These are phyloP conservation scores for Hypoxylon sp. DNA, from an alignment of 2,329 filamentous ascomycete species.

Conservation along the genomic window DNA sequence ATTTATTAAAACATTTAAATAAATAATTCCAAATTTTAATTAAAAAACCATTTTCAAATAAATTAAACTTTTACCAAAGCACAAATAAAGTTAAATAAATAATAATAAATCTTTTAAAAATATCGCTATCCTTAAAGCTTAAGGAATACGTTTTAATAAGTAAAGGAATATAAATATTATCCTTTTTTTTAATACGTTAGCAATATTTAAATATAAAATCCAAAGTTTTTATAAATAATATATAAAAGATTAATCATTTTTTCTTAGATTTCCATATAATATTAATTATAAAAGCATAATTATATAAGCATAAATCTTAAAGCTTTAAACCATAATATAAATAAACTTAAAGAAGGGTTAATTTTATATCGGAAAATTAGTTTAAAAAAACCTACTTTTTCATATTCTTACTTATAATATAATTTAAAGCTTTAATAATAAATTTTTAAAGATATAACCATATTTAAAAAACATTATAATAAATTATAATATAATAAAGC, in stretches of 20 bases:
- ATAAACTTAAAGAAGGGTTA: background rate
- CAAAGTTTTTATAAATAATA: too few species aligned
- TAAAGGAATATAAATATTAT: background rate
- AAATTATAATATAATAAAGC: too few species aligned
- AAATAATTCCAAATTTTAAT: constrained; percentile 6
- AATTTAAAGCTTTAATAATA: too few species aligned
- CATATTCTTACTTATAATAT: constrained; percentile 1
- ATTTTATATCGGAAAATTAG: background rate
- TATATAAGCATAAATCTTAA: too few species aligned
- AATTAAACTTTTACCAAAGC: background rate
- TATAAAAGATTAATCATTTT: background rate
- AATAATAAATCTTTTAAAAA: constrained; percentile 4
- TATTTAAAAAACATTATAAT: background rate
- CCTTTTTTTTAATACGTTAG: background rate
- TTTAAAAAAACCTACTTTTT: background rate
- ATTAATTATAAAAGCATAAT: background rate
- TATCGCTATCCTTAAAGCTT: constrained; percentile 4
- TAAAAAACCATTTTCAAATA: background rate
- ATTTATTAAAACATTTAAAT: too few species aligned
- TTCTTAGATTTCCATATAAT: background rate
- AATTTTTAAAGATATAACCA: constrained; percentile 8
- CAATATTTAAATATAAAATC: too few species aligned
- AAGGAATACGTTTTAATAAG: background rate
- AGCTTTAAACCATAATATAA: background rate
- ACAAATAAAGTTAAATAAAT: constrained; percentile 2